Evolutionary conservation across 257 asterid genomes (phyloP).

Genomic region (Paulownia fortunei): DNA sequence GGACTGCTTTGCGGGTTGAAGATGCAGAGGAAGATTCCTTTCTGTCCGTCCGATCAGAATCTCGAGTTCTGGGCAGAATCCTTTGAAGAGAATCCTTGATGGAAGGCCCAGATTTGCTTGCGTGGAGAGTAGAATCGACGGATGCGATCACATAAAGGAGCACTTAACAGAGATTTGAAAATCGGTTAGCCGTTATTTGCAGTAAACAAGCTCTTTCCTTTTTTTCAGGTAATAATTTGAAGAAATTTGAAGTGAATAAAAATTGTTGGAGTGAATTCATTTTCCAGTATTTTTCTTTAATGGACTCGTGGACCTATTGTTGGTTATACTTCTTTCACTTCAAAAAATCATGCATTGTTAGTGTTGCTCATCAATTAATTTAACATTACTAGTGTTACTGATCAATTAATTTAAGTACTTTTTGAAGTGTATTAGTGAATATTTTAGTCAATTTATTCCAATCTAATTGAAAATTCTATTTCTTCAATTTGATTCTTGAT

Average conservation of each 20-base stretch:
- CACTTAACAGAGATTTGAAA: constrained; percentile 2
- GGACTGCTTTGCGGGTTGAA: constrained; percentile 75
- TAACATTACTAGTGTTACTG: too few relatives aligned
- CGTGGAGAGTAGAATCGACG: constrained; percentile 13
- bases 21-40: constrained; percentile 62
- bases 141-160: constrained; percentile 23
- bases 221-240: background rate
- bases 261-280: background rate
- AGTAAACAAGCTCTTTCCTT: background rate
- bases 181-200: constrained; percentile 28
- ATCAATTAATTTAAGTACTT: too few relatives aligned
- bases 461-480: too few relatives aligned
- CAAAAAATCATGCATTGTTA: too few relatives aligned
- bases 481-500: too few relatives aligned
- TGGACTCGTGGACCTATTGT: too few relatives aligned
- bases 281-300: too few relatives aligned
- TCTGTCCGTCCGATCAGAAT: constrained; percentile 69
- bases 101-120: constrained; percentile 33
- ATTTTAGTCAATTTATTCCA: too few relatives aligned
- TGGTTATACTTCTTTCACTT: too few relatives aligned
- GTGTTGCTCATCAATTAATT: too few relatives aligned
- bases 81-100: constrained; percentile 44
- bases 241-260: background rate
- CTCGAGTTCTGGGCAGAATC: constrained; percentile 55
- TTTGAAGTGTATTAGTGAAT: too few relatives aligned